These are phyloP conservation scores for Dactylis glomerata DNA, from an alignment of 176 grass and related monocot genomes.

Conservation along the genomic window DNA sequence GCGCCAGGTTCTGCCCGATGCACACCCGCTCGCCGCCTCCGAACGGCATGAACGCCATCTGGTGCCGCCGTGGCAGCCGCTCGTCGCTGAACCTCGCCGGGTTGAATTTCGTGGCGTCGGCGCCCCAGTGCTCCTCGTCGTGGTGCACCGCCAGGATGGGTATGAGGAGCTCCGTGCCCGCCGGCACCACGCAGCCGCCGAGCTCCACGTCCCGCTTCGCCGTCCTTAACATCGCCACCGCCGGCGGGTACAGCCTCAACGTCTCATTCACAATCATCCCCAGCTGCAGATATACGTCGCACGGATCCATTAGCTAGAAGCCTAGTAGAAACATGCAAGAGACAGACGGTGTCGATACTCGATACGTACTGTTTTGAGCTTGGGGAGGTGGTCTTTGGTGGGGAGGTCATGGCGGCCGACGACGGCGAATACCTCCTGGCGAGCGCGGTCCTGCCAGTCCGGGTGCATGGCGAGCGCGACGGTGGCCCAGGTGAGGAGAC, in stretches of 20 bases:
- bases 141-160: conserved; percentile 94
- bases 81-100: conserved; percentile 55
- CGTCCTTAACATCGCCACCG: conserved; percentile 75
- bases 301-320: too few species aligned
- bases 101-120: conserved; percentile 70
- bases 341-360: too few species aligned
- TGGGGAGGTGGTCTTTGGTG: conserved; percentile 67
- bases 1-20: conserved; percentile 91
- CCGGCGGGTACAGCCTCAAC: conserved; percentile 85
- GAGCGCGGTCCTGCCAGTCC: conserved; percentile 83
- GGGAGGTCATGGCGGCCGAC: conserved; percentile 55
- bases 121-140: conserved; percentile 70
- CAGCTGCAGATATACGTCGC: conserved; percentile 45
- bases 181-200: conserved; percentile 69
- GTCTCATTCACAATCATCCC: conserved; percentile 89
- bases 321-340: too few species aligned
- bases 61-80: conserved; percentile 29
- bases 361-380: conserved; percentile 60
- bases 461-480: conserved; percentile 93
- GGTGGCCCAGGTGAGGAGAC: conserved; percentile 83
- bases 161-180: conserved; percentile 80
- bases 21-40: conserved; percentile 73
- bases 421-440: conserved; percentile 70
- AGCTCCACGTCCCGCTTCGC: conserved; percentile 72
- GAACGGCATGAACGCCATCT: conserved; percentile 84